Base-by-base conservation (phyloP, 257 asterid species). In the Paraleonurus japonicus region DNA sequence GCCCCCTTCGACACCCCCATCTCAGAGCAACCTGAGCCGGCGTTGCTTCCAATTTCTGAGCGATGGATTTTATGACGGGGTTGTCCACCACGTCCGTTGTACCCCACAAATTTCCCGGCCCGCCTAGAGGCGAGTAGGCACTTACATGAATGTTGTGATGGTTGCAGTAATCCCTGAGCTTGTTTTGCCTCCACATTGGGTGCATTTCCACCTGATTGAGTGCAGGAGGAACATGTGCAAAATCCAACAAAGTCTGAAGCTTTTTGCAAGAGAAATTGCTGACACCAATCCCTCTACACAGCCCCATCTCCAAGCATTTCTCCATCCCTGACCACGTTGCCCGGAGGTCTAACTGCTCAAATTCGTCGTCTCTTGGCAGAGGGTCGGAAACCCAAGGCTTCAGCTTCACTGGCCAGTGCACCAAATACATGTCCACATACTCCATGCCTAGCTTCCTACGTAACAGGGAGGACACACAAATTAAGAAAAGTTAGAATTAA, bases 141-240 rank as follows among this genome's bases (percentile, higher is more conserved):
- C 95, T 90, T 1, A 87, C 85, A 64, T 88, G 97, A 69, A 92
- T 90, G 5, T 82, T 67, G 57, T 85, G 50, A 4, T 85, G 87
- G 63, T 76, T 30, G 71, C 96, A 90, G 26, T 71, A 70, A 9
- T 80, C 81, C 70, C 92, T 78, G 2, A 92, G 67, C 82, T 82
- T 88, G 32, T 72, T 74, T 41, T 92, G 98, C 85, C 87, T 87
- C 98, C 98, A 92, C 89, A 88, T 87, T 2, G 95, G 96, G 73
- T 90, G 96, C 98, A 92, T 90, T 79, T 92, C 97, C 60, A 90
- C 98, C 92, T 92, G 98, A 61, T 92, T 90, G 37, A 88, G 77
- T 57, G 91, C 95, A 9, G 98, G 97, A 48, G 78, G 54, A 20
- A 85, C 74, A 3, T 85, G 75, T 33, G 97, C 90, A 71, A 81